Evolutionary conservation across 106 monocot genomes (phyloP).

Genomic region (Triglochin maritima): DNA sequence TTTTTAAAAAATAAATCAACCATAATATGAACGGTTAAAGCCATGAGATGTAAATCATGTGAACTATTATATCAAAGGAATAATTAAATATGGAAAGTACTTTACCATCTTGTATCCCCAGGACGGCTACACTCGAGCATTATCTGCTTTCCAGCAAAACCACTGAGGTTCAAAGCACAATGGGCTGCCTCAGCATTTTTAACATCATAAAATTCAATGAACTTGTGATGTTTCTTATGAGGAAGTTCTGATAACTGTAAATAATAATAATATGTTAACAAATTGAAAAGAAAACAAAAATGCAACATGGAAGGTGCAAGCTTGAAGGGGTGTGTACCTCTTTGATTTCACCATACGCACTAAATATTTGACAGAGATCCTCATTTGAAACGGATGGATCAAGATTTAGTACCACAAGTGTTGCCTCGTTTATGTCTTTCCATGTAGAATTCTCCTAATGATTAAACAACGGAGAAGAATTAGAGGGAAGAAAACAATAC

Average conservation of each 20-base stretch:
- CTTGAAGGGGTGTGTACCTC: constrained; percentile 4
- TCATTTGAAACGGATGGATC: constrained; percentile 53
- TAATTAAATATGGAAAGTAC: background rate
- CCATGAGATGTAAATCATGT: background rate
- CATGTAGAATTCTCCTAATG: constrained; percentile 41
- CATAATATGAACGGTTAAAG: too few species aligned
- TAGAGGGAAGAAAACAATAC: background rate
- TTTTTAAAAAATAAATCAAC: background rate
- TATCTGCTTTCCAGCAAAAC: constrained; percentile 19
- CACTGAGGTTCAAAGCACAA: constrained; percentile 12
- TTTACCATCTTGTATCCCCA: constrained; percentile 10
- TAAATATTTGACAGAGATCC: constrained; percentile 42
- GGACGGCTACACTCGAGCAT: constrained; percentile 14
- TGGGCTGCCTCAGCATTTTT: constrained; percentile 7
- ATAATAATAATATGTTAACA: background rate
- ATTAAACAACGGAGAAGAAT: too few species aligned
- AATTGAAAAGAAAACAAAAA: too few species aligned
- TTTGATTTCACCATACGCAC: constrained; percentile 22
- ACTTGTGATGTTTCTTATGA: constrained; percentile 16
- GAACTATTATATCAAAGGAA: background rate
- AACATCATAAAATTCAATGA: constrained; percentile 10
- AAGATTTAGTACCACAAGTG: constrained; percentile 41
- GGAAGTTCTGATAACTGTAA: constrained; percentile 16
- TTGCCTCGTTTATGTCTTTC: constrained; percentile 46
- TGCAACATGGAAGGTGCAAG: background rate